Conservation (phyloP, 345 rosid species). For the Arabis hirsuta region DNA sequence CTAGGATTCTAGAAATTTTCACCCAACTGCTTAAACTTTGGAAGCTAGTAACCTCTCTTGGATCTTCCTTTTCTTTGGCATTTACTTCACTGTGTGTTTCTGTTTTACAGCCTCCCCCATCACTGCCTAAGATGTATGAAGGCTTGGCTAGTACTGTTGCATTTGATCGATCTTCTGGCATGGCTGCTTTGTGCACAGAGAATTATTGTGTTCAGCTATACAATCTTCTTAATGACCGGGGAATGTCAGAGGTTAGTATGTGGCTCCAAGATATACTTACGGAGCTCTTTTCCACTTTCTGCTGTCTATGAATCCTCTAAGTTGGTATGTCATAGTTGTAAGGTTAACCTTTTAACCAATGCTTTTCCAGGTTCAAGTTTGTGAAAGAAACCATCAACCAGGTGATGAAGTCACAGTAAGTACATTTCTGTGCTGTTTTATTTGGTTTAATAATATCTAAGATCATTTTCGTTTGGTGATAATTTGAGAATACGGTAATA, state of each 20-base stretch:
- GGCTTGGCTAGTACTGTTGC: constrained; percentile 60
- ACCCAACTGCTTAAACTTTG: background rate
- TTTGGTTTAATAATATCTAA: background rate
- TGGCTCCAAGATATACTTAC: constrained; percentile 2
- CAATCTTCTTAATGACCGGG: constrained; percentile 81
- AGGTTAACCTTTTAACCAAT: constrained; percentile 1
- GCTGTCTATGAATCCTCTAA: constrained; percentile 2
- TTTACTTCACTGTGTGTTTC: constrained; percentile 20
- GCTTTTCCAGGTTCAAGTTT: constrained; percentile 76
- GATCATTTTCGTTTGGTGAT: constrained; percentile 7
- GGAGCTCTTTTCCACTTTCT: constrained; percentile 10
- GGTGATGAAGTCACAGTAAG: constrained; percentile 87
- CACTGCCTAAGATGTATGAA: constrained; percentile 55
- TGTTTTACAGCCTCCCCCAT: constrained; percentile 73
- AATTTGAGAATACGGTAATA: constrained; percentile 41
- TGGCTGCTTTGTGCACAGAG: constrained; percentile 80
- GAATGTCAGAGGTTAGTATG: constrained; percentile 73
- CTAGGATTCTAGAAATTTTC: background rate
- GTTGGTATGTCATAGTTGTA: background rate
- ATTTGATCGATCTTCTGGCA: constrained; percentile 68
- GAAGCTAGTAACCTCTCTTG: constrained; percentile 2
- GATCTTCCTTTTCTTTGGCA: constrained; percentile 19
- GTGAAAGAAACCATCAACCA: constrained; percentile 98
- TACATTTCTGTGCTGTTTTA: background rate
- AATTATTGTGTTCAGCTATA: constrained; percentile 82